phyloP scores from a whole-genome alignment of 2,329 filamentous ascomycete species.

The Penicillium sp. region DNA sequence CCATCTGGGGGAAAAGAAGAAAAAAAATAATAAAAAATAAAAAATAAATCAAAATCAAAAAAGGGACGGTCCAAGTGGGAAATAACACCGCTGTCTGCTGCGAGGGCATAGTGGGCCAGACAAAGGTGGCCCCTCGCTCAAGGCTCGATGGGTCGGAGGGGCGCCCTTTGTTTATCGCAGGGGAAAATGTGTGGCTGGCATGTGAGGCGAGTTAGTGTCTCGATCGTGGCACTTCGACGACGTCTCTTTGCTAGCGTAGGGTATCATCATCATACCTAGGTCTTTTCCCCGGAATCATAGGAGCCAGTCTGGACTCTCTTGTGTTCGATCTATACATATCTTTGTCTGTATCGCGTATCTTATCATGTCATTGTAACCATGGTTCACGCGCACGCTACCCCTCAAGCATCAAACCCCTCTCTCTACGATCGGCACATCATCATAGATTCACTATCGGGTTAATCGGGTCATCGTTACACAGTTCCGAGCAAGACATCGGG shows the following conservation, averaged over 20 bases:
- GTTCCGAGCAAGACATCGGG: conserved; percentile 11
- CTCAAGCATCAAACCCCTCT: conserved; percentile 10
- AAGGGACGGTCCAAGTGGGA: conserved; percentile 3
- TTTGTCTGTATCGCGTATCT: background rate
- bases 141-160: conserved; percentile 1
- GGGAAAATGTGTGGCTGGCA: conserved; percentile 23
- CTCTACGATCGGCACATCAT: conserved; percentile 15
- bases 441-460: conserved; percentile 5
- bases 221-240: conserved; percentile 20
- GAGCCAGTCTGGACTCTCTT: background rate
- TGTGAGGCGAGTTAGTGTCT: conserved; percentile 24
- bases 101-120: conserved; percentile 14
- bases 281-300: background rate
- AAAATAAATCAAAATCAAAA: no score
- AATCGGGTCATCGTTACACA: conserved; percentile 14
- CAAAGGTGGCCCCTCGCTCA: conserved; percentile 15
- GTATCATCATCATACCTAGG: background rate
- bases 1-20: background rate
- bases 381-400: conserved; percentile 18
- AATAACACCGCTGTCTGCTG: conserved; percentile 8
- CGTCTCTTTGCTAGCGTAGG: background rate
- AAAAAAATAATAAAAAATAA: background rate
- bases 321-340: background rate
- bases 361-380: conserved; percentile 16
- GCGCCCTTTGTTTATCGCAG: conserved; percentile 15